Conservation (phyloP, 441 rosid genomes). For the Adansonia grandidieri region DNA sequence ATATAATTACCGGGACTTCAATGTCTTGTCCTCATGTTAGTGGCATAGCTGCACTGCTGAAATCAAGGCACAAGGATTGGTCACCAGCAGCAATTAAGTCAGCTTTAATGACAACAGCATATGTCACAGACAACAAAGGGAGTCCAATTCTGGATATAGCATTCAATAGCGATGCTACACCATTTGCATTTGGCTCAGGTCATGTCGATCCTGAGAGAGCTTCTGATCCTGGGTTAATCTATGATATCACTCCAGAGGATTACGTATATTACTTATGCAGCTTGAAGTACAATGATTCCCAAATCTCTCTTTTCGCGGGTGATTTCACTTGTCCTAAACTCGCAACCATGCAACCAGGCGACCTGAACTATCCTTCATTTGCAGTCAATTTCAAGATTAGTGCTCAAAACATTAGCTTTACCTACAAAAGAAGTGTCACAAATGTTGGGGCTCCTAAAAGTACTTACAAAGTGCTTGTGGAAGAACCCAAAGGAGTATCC, state of each 20-base stretch:
- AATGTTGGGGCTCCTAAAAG: slow-evolving; percentile 35
- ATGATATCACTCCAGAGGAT: slow-evolving; percentile 32
- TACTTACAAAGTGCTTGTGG: background rate
- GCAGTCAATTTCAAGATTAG: slow-evolving; percentile 30
- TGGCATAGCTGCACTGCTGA: slow-evolving; percentile 60
- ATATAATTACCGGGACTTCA: slow-evolving; percentile 61
- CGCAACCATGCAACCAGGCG: slow-evolving; percentile 28
- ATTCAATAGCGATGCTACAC: slow-evolving; percentile 38
- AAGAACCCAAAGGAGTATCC: background rate
- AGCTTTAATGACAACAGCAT: slow-evolving; percentile 70
- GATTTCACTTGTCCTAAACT: slow-evolving; percentile 32
- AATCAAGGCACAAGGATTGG: slow-evolving; percentile 59
- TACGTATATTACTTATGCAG: slow-evolving; percentile 38
- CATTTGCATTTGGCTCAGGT: slow-evolving; percentile 59
- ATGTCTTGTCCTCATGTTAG: slow-evolving; percentile 75
- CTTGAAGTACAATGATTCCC: slow-evolving; percentile 34
- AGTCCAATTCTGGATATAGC: slow-evolving; percentile 47
- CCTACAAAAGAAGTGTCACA: slow-evolving; percentile 36
- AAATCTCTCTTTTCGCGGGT: slow-evolving; percentile 25
- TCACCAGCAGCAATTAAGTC: slow-evolving; percentile 67
- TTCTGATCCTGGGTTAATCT: slow-evolving; percentile 60
- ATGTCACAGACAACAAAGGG: slow-evolving; percentile 45
- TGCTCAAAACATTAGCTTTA: slow-evolving; percentile 2
- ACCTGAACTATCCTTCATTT: slow-evolving; percentile 51
- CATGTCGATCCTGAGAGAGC: slow-evolving; percentile 56